These are phyloP conservation scores for Diospyros lotus DNA, from an alignment of 148 eudicot genomes.

Conservation along the genomic window DNA sequence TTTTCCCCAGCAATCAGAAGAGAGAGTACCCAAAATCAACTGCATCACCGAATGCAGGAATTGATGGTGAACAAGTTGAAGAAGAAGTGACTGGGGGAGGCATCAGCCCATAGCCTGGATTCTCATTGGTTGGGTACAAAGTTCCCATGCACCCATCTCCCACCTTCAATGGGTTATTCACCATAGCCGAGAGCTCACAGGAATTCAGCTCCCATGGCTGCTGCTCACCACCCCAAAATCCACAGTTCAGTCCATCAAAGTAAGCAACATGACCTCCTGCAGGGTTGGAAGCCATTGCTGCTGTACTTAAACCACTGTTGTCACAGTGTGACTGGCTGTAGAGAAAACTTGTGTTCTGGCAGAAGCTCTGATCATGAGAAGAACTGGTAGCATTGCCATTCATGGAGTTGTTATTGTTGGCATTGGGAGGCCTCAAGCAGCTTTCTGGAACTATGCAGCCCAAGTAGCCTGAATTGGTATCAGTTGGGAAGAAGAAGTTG, in stretches of 20 bases:
- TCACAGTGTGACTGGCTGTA: constrained; percentile 12
- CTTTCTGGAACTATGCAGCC: constrained; percentile 83
- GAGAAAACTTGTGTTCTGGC: not conserved
- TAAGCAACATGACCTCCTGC: not conserved
- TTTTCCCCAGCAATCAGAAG: constrained; percentile 22
- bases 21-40: constrained; percentile 44
- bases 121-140: constrained; percentile 7
- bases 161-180: constrained; percentile 22
- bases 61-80: constrained; percentile 11
- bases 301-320: not conserved
- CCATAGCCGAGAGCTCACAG: constrained; percentile 37
- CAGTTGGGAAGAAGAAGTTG: constrained; percentile 29
- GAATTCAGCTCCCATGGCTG: constrained; percentile 34
- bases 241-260: constrained; percentile 21
- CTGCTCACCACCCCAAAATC: constrained; percentile 21
- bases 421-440: constrained; percentile 58
- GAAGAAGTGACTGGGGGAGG: constrained; percentile 9
- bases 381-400: constrained; percentile 15
- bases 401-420: not conserved
- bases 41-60: constrained; percentile 35
- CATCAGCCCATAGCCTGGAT: constrained; percentile 20
- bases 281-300: constrained; percentile 9
- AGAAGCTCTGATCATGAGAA: constrained; percentile 13
- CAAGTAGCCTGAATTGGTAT: constrained; percentile 70
- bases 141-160: constrained; percentile 25